Evolutionary conservation across 2,329 filamentous ascomycete genomes (phyloP), one percentile per base, ranked within the genome.

Genomic region (Fusarium temperatum): DNA sequence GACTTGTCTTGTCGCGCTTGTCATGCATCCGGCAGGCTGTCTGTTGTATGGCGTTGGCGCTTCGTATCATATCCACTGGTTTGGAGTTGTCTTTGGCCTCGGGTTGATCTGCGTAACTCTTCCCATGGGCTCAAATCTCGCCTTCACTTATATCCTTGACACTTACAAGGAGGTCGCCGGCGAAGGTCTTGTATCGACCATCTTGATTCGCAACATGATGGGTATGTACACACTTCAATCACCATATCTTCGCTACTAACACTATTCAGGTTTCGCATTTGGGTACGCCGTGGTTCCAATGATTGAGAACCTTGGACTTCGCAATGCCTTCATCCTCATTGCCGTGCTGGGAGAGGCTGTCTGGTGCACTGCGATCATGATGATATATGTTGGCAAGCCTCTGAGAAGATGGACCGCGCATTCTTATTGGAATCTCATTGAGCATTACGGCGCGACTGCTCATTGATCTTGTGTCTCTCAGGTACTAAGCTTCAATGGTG

Each of bases 11-110:
- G 55, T 78, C 44, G 66, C 77, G 5, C 47, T 78, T 4, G 32
- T 78, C 8, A 65, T 70, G 17, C 77, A 78, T 41, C 77, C 77
- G 7, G 58, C 69, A 6, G 76, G 77, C 1, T 78, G 75, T 42
- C 63, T 78, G 3, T 58, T 78, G n/a, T 78, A 74, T 22, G 58
- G 58, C 3, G 58, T 61, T 4, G 58, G 58, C 2, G 77, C 77
- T 32, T 76, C 74, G 1, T 70, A 75, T 24, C 62, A 68, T 0
- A 76, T 78, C 22, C 76, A 78, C 15, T 78, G 76, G 77, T 55
- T 77, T 11, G 76, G 75, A 5, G 66, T 78, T 22, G 75, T 76
- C 1, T 77, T 61, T 61, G 58, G 58, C 2, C 58, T 61, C 24
- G 58, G 58, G 3, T 18, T 61, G n/a, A 61, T 61, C 48, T 55